Conservation (phyloP, 2,329 filamentous ascomycete species). For the Calonectria pauciramosa region DNA sequence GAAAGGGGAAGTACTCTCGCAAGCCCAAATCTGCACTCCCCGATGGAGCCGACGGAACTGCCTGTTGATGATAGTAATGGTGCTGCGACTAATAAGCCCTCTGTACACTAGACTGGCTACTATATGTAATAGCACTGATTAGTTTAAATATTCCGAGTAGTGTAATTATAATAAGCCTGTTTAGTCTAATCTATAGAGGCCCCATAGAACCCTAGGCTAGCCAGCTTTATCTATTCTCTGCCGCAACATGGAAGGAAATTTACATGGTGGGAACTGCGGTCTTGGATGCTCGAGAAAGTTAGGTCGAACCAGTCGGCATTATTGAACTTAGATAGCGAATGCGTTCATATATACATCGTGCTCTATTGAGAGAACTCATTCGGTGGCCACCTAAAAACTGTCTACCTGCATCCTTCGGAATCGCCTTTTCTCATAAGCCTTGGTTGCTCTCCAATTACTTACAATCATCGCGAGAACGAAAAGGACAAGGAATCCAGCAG, state of each 20-base stretch:
- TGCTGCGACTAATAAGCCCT: background rate
- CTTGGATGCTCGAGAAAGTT: too few species aligned
- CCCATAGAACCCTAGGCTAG: too few species aligned
- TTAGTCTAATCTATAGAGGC: too few species aligned
- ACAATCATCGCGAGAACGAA: constrained; percentile 33
- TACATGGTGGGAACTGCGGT: too few species aligned
- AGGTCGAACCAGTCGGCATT: too few species aligned
- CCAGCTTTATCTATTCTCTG: too few species aligned
- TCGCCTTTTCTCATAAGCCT: background rate
- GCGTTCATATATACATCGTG: background rate
- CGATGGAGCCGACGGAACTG: background rate
- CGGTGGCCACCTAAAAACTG: background rate
- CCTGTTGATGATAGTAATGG: background rate
- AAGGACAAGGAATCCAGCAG: constrained; percentile 39
- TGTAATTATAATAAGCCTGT: too few species aligned
- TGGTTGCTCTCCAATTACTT: constrained; percentile 3
- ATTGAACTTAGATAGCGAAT: too few species aligned
- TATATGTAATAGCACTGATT: too few species aligned
- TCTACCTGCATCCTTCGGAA: background rate
- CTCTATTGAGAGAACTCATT: background rate
- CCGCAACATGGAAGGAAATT: too few species aligned
- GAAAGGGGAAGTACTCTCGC: background rate
- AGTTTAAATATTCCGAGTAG: too few species aligned
- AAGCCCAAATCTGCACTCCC: background rate
- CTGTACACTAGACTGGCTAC: background rate